phyloP scores from a whole-genome alignment of 805 yeast genomes.

The Barnettozyma pratensis region DNA sequence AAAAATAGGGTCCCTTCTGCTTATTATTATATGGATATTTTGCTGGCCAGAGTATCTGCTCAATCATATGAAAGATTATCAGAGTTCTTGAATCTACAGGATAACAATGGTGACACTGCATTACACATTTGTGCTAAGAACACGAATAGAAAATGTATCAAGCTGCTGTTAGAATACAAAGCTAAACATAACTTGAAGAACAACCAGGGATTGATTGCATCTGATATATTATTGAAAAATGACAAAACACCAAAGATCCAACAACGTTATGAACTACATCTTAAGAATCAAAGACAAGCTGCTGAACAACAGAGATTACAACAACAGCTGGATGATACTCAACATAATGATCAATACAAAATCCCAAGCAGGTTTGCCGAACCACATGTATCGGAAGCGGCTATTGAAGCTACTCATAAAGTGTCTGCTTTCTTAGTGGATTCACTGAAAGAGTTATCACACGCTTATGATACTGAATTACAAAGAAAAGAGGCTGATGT shows the following conservation, averaged over 20 bases:
- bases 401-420: conserved; percentile 46
- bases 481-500: conserved; percentile 49
- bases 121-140: conserved; percentile 66
- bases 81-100: conserved; percentile 59
- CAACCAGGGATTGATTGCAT: conserved; percentile 23
- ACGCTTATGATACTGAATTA: conserved; percentile 52
- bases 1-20: conserved; percentile 72
- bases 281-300: conserved; percentile 12
- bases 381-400: conserved; percentile 49
- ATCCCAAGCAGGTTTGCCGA: conserved; percentile 13
- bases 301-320: conserved; percentile 6
- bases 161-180: conserved; percentile 42
- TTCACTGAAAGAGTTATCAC: conserved; percentile 40
- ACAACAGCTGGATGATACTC: background rate
- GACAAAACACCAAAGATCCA: conserved; percentile 21
- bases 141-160: conserved; percentile 47
- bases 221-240: conserved; percentile 24
- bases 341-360: conserved; percentile 4
- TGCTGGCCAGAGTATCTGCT: conserved; percentile 67
- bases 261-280: conserved; percentile 21
- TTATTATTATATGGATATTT: conserved; percentile 71
- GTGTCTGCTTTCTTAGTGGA: conserved; percentile 47
- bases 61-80: conserved; percentile 58
- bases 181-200: conserved; percentile 42
- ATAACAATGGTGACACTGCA: conserved; percentile 75